A percentile compares a stretch with the other conserved stretches of the same genome.
Conservation (phyloP, 352 stramenopile genomes). For the Pythium utonaiense region DNA sequence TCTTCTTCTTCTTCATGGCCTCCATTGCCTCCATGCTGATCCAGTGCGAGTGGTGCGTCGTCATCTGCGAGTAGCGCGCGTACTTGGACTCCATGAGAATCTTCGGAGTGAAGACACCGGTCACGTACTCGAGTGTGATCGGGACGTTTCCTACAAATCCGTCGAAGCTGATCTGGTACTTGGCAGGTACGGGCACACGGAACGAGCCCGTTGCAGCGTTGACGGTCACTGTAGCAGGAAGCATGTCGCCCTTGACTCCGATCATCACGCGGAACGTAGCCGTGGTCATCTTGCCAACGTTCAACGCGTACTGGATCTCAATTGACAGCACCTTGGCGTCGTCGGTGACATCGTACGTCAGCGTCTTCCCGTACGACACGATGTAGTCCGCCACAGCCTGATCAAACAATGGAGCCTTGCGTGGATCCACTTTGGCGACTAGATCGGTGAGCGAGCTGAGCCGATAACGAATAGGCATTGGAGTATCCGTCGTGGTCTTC, state of each 20-base stretch:
- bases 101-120: constrained; percentile 25
- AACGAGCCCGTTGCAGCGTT: constrained; percentile 17
- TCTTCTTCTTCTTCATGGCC: constrained; percentile 26
- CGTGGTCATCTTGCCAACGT: constrained; percentile 24
- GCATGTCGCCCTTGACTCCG: constrained; percentile 28
- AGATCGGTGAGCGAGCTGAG: constrained; percentile 26
- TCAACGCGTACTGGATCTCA: constrained; percentile 29
- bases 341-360: constrained; percentile 22
- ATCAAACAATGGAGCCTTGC: constrained; percentile 21
- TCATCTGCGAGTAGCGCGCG: constrained; percentile 1
- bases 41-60: constrained; percentile 16
- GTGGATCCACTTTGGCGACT: constrained; percentile 18
- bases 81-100: constrained; percentile 21
- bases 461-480: constrained; percentile 26
- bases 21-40: constrained; percentile 22
- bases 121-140: constrained; percentile 27
- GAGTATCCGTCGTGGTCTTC: constrained; percentile 15
- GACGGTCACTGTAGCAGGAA: constrained; percentile 11
- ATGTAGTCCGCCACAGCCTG: constrained; percentile 27
- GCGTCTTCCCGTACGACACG: constrained; percentile 22
- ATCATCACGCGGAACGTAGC: constrained; percentile 32
- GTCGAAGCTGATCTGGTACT: constrained; percentile 26
- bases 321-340: constrained; percentile 17
- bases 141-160: constrained; percentile 21
- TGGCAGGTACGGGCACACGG: constrained; percentile 18